A percentile compares a stretch with the other conserved stretches of the same genome.
Evolutionary conservation across 768 basidiomycete species (phyloP).

Genomic region (Mycena venus): DNA sequence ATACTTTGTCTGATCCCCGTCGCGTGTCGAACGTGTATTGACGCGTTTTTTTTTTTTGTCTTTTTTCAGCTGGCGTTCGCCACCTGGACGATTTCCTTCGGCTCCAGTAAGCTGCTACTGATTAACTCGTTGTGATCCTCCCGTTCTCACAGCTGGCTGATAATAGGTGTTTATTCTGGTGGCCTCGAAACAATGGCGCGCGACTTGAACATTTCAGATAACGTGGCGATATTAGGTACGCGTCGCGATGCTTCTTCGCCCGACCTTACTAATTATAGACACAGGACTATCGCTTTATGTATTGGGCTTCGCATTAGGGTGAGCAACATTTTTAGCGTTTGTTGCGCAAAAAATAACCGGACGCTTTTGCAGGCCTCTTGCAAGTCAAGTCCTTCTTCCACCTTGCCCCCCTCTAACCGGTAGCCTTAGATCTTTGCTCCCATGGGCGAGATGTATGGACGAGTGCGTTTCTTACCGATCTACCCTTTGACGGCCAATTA

Average conservation of each 20-base stretch:
- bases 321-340: constrained; percentile 29
- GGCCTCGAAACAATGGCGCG: constrained; percentile 59
- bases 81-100: constrained; percentile 72
- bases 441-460: constrained; percentile 70
- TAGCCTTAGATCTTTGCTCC: constrained; percentile 69
- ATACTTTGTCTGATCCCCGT: constrained; percentile 10
- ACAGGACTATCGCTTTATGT: constrained; percentile 68
- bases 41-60: constrained; percentile 1
- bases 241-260: not conserved
- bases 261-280: not conserved
- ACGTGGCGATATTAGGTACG: constrained; percentile 66
- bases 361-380: constrained; percentile 10
- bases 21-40: not conserved
- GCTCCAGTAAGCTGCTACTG: constrained; percentile 57
- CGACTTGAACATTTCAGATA: constrained; percentile 63
- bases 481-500: not conserved
- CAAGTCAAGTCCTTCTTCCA: not conserved
- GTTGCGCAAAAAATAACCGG: not conserved
- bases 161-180: constrained; percentile 56
- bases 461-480: constrained; percentile 51
- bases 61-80: constrained; percentile 58
- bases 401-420: constrained; percentile 39
- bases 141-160: not conserved
- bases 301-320: constrained; percentile 73
- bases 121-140: not conserved